Evolutionary conservation across 2,329 filamentous ascomycete genomes (phyloP), one percentile per base, ranked within the genome.

Genomic region (Hypoxylon sp.): DNA sequence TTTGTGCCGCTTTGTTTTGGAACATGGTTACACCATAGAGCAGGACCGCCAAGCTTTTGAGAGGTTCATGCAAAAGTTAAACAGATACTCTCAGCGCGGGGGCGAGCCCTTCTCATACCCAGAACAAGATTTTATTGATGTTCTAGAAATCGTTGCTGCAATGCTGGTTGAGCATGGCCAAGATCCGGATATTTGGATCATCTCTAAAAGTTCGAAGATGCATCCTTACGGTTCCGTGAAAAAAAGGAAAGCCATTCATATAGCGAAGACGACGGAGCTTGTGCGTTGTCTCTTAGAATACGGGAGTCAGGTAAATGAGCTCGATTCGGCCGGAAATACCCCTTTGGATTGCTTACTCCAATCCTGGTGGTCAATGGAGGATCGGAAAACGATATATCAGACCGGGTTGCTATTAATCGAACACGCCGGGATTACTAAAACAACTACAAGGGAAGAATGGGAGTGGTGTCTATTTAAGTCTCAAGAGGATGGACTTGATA

Each of bases 11-110:
- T 41, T 67, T 10, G 14, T 60, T 41, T 41, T 67, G 1, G 49
- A 56, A 30, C 60, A 60, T 30, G 64, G 64, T 5, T 62, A 60
- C 30, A 58, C 25, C 14, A 14, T 34, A 3, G n/a, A 46, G 23
- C 38, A 57, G 38, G 52, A 56, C 14, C 52, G 4, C 2, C 28
- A 13, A 28, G 32, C 32, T n/a, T 34, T 53, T 13, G 13, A 43
- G 34, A 7, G 10, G n/a, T 2, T 51, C 48, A 17, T 51, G 48
- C n/a, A 11, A 17, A 5, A 43, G 4, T 17, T 21, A 43, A 19
- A 21, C 36, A 41, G 6, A n/a, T 41, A 6, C n/a, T 41, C 5
- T 2, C 23, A 5, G 23, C 2, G 23, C 25, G 6, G 25, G 25
- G 6, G 4, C 25, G 1, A 25, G 4, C 25, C 25, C 23, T 5